Evolutionary conservation across 768 basidiomycete genomes (phyloP), one percentile per base, ranked within the genome.

Genomic region (Xanthoconium purpureum): DNA sequence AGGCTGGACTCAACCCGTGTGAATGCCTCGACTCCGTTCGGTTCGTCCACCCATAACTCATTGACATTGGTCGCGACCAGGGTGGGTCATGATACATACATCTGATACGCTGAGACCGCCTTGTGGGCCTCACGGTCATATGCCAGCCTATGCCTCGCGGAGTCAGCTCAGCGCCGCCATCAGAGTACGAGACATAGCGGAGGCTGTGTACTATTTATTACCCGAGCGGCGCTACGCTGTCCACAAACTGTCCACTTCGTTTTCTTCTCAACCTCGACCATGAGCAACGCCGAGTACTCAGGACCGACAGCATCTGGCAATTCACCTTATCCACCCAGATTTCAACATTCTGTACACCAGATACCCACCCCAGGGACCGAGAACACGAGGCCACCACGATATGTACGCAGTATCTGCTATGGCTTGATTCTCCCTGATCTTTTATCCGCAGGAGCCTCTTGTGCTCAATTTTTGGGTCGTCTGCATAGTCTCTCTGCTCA

Each of bases 331-430:
- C 75, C 75, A 2, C 67, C 71, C 49, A 70, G 71, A 56, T 79
- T 77, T 62, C 74, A 73, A 54, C 77, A 77, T 44, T 77, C 79
- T 3, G 75, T 77, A 3, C 73, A 82, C 49, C 67, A 78, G 29
- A 82, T 84, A 60, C 83, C 83, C 14, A 70, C 79, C 2, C 76
- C 77, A 14, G 73, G 67, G 11, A 52, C 59, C 32, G 63, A 63
- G 28, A 51, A 65, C 15, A 65, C 71, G 48, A 72, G 72, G 12
- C 72, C 77, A 14, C 71, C 74, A 32, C 75, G 73, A 64, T 81
- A 74, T 72, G 82, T 82, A 50, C 45, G 78, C 66, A 28, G 7
- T 17, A 33, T 38, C 29, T 6, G 13, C 32, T 6, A 38, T 40
- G 3, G 15, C 12, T n/a, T n/a, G 18, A 9, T 10, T 29, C 18